Base-by-base conservation (phyloP, 768 basidiomycete genomes). In the Tephrocybe sp. region DNA sequence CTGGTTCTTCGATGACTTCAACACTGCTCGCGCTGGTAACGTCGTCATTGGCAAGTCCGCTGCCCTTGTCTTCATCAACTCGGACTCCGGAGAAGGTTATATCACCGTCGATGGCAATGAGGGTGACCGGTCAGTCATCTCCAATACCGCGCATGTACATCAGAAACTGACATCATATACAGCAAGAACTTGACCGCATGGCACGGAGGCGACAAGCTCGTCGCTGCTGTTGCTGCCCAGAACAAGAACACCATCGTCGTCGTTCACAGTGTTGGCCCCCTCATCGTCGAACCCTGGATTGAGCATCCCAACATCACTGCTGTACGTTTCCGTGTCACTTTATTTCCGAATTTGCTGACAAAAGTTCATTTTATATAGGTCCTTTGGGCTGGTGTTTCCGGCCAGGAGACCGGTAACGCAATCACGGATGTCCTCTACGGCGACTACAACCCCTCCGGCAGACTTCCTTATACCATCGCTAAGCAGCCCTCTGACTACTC, bases 81-180 rank as follows among this genome's bases (percentile, higher is more conserved):
- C 88, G 2, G 86, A 94, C 62, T 91, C 89, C 5, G 93, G 93
- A 19, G 93, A 94, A 68, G 80, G 70, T 13, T 90, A 89, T 60
- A 84, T 91, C 57, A 83, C 81, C 15, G 85, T 90, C 11, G 88
- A 88, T 55, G 87, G 85, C 4, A 92, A 90, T 58, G 74, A 76
- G 51, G 88, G 88, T 24, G 90, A 92, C 61, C 69, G 84, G 78
- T 79, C 46, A 39, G 71, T 27, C 18, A 21, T 21, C 27, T 27
- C n/a, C 5, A 46, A 1, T 29, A 1, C 1, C 4, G 19, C 10
- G 15, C 9, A 4, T 2, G 16, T 2, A 31, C 10, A 12, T n/a
- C n/a, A 13, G 19, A 9, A 29, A 22, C 21, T 48, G 16, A 46
- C 15, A 12, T 30, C 16, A 2, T 31, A 34, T 49, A 11, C 46